These are phyloP conservation scores for Raphanus sativus DNA, from an alignment of 345 rosid genomes.

Conservation along the genomic window DNA sequence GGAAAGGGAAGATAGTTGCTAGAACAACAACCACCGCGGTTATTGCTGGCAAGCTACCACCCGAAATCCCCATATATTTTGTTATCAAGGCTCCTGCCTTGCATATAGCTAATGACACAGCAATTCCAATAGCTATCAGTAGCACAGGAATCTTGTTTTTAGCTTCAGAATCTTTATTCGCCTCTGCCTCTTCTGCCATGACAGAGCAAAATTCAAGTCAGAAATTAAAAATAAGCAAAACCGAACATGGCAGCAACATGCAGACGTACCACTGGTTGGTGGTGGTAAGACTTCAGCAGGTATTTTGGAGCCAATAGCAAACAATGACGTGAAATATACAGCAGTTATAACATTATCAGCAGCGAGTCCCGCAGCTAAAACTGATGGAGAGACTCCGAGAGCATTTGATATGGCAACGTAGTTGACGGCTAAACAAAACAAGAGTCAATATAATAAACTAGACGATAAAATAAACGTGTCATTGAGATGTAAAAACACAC, in stretches of 20 bases:
- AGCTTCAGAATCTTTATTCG: slow-evolving; percentile 39
- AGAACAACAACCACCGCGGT: slow-evolving; percentile 75
- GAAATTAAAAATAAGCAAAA: neutral
- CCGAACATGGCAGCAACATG: neutral
- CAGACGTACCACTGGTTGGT: slow-evolving; percentile 44
- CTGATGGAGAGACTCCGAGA: slow-evolving; percentile 67
- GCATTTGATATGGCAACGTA: slow-evolving; percentile 80
- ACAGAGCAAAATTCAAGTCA: slow-evolving; percentile 4
- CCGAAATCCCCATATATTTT: slow-evolving; percentile 58
- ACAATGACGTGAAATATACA: slow-evolving; percentile 67
- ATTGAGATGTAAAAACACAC: neutral
- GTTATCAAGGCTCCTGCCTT: slow-evolving; percentile 56
- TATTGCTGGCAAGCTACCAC: slow-evolving; percentile 76
- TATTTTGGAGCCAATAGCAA: slow-evolving; percentile 75
- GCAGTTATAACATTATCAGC: slow-evolving; percentile 94
- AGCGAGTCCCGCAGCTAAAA: slow-evolving; percentile 78
- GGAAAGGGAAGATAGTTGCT: slow-evolving; percentile 73
- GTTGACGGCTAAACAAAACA: slow-evolving; percentile 57
- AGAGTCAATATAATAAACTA: slow-evolving; percentile 9
- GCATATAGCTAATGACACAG: slow-evolving; percentile 85
- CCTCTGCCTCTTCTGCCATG: slow-evolving; percentile 40
- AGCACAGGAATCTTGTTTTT: slow-evolving; percentile 58
- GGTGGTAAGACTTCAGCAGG: slow-evolving; percentile 57
- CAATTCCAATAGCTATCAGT: slow-evolving; percentile 61
- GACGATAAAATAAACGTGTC: neutral